A percentile compares a stretch with the other conserved stretches of the same genome.
phyloP scores from a whole-genome alignment of 1,284 basidiomycete genomes.

The Mycosarcoma mackinlayi region DNA sequence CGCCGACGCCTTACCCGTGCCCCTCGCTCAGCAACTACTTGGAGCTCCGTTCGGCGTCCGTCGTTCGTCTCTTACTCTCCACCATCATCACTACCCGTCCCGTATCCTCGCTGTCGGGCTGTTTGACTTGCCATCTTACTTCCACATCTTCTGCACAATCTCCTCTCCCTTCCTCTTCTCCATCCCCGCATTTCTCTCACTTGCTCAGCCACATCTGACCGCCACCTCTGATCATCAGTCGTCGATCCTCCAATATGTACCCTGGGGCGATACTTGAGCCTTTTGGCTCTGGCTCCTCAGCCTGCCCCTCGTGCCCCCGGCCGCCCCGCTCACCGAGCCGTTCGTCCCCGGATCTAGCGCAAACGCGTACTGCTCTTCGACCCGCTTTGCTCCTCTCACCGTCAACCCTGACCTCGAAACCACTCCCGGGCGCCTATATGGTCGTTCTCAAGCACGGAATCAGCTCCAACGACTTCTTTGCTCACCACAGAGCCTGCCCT shows the following conservation, averaged over 20 bases:
- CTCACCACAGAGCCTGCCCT: slow-evolving; percentile 58
- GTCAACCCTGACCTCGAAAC: slow-evolving; percentile 55
- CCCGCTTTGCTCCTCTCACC: slow-evolving; percentile 47
- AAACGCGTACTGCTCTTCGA: slow-evolving; percentile 44
- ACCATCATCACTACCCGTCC: slow-evolving; percentile 13
- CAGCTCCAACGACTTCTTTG: slow-evolving; percentile 51
- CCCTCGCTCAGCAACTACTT: no score
- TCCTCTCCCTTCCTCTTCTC: not conserved
- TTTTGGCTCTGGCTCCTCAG: slow-evolving; percentile 49
- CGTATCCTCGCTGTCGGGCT: slow-evolving; percentile 13
- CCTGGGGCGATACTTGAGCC: slow-evolving; percentile 48
- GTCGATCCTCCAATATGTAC: slow-evolving; percentile 36
- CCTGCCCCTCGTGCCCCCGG: slow-evolving; percentile 44
- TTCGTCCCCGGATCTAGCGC: slow-evolving; percentile 52
- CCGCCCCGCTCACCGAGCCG: slow-evolving; percentile 48
- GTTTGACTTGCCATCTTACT: slow-evolving; percentile 11
- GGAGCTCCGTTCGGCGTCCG: slow-evolving; percentile 6
- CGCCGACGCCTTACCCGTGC: no score
- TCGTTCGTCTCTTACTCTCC: slow-evolving; percentile 15
- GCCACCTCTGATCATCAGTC: not conserved
- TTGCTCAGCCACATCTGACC: not conserved
- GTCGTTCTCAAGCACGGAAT: slow-evolving; percentile 65
- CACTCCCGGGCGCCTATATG: slow-evolving; percentile 64
- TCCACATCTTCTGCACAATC: not conserved
- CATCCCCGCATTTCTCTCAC: not conserved